Base-by-base conservation (phyloP, 352 stramenopile species). In the Phytophthora ramorum region DNA sequence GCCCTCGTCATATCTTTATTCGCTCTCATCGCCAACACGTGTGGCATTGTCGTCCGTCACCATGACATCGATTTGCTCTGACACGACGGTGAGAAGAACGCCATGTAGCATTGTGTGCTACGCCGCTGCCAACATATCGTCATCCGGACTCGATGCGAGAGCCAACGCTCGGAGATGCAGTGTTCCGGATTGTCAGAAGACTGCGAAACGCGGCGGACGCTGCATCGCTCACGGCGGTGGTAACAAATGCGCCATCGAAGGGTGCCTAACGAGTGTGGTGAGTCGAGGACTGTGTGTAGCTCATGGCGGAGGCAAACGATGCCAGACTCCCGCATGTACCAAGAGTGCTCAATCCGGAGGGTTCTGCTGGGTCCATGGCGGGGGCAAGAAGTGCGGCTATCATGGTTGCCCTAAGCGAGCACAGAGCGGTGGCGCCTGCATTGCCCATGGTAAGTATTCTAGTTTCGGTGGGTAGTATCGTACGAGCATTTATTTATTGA, bases 361-460 rank as follows among this genome's bases (percentile, higher is more conserved):
- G 0, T 79, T 69, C 43, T 83, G 75, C 56, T 77, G 72, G 69
- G 54, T 78, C 40, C 80, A 87, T 43, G 80, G 80, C 22, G 80
- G 80, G 43, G 80, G 80, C 40, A 89, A 89, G 43, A 81, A 82
- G n/a, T 89, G 79, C 43, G 74, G 78, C 35, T 70, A 70, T 26
- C 56, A 73, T 6, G 69, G 69, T 1, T 88, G 79, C 43, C 52
- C 65, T 30, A 86, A 83, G 52, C 64, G 74, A 30, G 78, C 79
- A 7, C 79, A 86, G 44, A 84, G 74, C 3, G 77, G 75, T 37
- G 76, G 79, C 7, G 78, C 73, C 32, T 86, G 75, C 37, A 80
- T 78, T 69, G 66, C 75, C 44, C 80, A 89, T 58, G 80, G 80
- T 62, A 59, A 57, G 58, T 46, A 16, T 41, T 19, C 35, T 41